A percentile compares a stretch with the other conserved stretches of the same genome.
phyloP scores from a whole-genome alignment of 2,329 filamentous ascomycete genomes.

The Neocucurbitaria cava region DNA sequence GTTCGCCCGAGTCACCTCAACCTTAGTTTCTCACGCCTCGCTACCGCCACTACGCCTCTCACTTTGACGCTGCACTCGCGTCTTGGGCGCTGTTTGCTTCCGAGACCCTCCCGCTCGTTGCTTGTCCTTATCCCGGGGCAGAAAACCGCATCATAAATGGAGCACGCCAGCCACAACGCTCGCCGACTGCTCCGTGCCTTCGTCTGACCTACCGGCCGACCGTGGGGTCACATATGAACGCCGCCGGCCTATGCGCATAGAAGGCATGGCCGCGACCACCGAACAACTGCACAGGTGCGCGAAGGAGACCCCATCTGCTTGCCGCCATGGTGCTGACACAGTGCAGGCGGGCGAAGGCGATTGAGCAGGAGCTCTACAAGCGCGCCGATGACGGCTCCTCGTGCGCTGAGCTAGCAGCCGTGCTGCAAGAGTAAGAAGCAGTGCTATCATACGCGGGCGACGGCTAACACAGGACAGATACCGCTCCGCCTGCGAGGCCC shows the following conservation, averaged over 20 bases:
- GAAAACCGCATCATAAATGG: conserved; percentile 61
- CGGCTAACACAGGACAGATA: conserved; percentile 58
- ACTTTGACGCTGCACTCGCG: conserved; percentile 22
- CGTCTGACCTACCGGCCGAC: conserved; percentile 65
- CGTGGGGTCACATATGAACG: conserved; percentile 56
- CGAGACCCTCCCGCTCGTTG: conserved; percentile 29
- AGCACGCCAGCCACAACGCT: conserved; percentile 59
- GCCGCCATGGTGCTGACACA: conserved; percentile 26
- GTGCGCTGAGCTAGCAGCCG: conserved; percentile 58
- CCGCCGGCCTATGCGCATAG: conserved; percentile 28
- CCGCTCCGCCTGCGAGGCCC: conserved; percentile 73
- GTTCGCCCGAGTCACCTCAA: conserved; percentile 16
- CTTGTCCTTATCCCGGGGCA: conserved; percentile 44
- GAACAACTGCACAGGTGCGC: conserved; percentile 62
- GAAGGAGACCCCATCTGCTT: not conserved
- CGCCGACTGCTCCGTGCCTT: conserved; percentile 58
- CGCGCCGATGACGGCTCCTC: conserved; percentile 59
- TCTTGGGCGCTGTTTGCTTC: conserved; percentile 36
- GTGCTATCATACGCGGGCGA: conserved; percentile 2
- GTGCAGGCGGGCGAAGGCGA: conserved; percentile 52
- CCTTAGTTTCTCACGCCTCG: conserved; percentile 21
- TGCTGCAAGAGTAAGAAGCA: conserved; percentile 45
- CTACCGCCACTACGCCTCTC: conserved; percentile 16
- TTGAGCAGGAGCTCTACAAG: conserved; percentile 59
- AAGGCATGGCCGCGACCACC: conserved; percentile 55